phyloP scores from a whole-genome alignment of 2,329 filamentous ascomycete species.

The Pestalotiopsis sp. region DNA sequence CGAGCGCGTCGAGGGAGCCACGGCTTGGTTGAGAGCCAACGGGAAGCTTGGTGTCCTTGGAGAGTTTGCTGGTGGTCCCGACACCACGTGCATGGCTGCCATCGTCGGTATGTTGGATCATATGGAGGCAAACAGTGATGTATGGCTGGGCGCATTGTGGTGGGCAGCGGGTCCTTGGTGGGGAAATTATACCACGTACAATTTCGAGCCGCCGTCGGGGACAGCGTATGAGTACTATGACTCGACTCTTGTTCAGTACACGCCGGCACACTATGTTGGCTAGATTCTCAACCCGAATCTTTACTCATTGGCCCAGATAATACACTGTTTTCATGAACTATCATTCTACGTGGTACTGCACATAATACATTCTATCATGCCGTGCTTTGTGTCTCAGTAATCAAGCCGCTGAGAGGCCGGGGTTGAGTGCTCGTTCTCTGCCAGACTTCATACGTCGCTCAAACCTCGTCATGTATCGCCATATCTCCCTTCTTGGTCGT shows the following conservation, averaged over 20 bases:
- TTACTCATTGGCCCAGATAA: too few relatives aligned
- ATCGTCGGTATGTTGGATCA: conserved; percentile 54
- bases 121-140: conserved; percentile 51
- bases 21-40: conserved; percentile 45
- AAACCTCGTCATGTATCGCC: neutral
- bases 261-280: conserved; percentile 14
- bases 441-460: neutral
- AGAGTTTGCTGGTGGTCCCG: conserved; percentile 58
- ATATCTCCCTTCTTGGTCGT: neutral
- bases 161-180: conserved; percentile 65
- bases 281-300: too few relatives aligned
- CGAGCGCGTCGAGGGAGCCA: conserved; percentile 40
- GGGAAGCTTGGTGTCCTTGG: conserved; percentile 54
- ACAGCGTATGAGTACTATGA: conserved; percentile 41
- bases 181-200: conserved; percentile 48
- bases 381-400: too few relatives aligned
- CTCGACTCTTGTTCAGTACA: conserved; percentile 22
- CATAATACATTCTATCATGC: too few relatives aligned
- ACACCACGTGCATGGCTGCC: conserved; percentile 52
- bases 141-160: conserved; percentile 61
- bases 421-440: neutral
- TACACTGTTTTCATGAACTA: too few relatives aligned
- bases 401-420: too few relatives aligned
- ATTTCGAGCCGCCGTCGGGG: conserved; percentile 48
- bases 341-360: too few relatives aligned